phyloP scores from a whole-genome alignment of 148 eudicot species.

The Chenopodium suecicum region DNA sequence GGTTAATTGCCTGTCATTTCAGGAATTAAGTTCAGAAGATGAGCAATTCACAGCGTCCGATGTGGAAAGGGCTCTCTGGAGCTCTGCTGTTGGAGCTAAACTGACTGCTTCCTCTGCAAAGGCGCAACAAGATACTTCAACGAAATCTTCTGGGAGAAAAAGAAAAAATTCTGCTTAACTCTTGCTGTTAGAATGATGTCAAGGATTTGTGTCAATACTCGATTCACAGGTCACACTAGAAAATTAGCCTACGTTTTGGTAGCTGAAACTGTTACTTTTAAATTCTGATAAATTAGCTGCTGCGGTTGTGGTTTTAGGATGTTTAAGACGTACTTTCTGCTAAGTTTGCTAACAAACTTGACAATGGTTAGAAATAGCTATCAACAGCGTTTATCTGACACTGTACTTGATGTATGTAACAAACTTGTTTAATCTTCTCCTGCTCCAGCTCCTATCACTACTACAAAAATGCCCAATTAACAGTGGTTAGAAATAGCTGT shows the following conservation, averaged over 20 bases:
- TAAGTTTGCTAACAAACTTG: too few relatives aligned
- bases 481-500: too few relatives aligned
- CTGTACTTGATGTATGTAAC: too few relatives aligned
- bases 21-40: slow-evolving; percentile 63
- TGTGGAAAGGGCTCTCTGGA: slow-evolving; percentile 90
- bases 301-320: background rate
- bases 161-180: slow-evolving; percentile 34
- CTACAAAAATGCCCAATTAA: too few relatives aligned
- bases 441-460: too few relatives aligned
- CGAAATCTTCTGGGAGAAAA: slow-evolving; percentile 44
- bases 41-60: slow-evolving; percentile 73
- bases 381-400: too few relatives aligned
- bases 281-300: background rate
- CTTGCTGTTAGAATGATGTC: background rate
- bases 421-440: too few relatives aligned
- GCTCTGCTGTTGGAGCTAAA: slow-evolving; percentile 60
- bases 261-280: background rate
- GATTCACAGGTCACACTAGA: background rate
- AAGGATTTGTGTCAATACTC: background rate
- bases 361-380: too few relatives aligned
- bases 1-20: slow-evolving; percentile 12
- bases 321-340: background rate
- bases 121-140: slow-evolving; percentile 29
- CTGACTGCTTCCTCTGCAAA: slow-evolving; percentile 22
- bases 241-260: background rate